A percentile compares a stretch with the other conserved stretches of the same genome.
These are phyloP conservation scores for Paraurostyla sp. DNA, from an alignment of 73 alveolate species.

Conservation along the genomic window DNA sequence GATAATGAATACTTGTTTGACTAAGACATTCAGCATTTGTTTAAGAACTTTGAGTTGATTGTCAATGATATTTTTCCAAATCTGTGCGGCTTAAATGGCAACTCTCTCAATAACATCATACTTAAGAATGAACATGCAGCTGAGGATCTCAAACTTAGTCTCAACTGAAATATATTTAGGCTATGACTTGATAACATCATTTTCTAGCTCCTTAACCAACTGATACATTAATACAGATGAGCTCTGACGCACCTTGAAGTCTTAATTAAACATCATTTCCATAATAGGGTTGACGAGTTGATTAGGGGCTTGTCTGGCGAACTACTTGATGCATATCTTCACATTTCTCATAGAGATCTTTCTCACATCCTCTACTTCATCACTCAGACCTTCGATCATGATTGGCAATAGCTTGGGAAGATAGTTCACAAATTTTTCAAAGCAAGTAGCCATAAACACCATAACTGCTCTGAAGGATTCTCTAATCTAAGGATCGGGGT, in stretches of 20 bases:
- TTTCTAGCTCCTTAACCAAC: conserved; percentile 70
- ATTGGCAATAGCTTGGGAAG: conserved; percentile 76
- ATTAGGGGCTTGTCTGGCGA: conserved; percentile 71
- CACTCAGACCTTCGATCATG: conserved; percentile 82
- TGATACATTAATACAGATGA: conserved; percentile 72
- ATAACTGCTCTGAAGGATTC: conserved; percentile 79
- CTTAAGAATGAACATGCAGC: conserved; percentile 72
- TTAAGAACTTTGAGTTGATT: conserved; percentile 22
- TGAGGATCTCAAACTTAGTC: conserved; percentile 62
- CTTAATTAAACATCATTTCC: conserved; percentile 74
- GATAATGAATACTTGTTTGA: conserved; percentile 16
- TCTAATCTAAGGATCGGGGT: conserved; percentile 61
- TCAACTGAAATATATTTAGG: conserved; percentile 60
- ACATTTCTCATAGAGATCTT: conserved; percentile 82
- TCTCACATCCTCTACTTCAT: conserved; percentile 80
- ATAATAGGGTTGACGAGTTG: conserved; percentile 74
- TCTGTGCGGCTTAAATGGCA: conserved; percentile 72
- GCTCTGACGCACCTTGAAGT: conserved; percentile 77
- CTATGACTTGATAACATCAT: conserved; percentile 68
- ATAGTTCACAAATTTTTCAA: conserved; percentile 74
- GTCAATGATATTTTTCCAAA: conserved; percentile 87
- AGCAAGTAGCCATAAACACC: conserved; percentile 79
- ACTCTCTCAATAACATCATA: conserved; percentile 81
- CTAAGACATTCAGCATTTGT: background rate
- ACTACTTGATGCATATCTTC: conserved; percentile 79